A percentile compares a stretch with the other conserved stretches of the same genome.
phyloP scores from a whole-genome alignment of 495 filamentous ascomycete species.

The Talaromyces stipitatus region DNA sequence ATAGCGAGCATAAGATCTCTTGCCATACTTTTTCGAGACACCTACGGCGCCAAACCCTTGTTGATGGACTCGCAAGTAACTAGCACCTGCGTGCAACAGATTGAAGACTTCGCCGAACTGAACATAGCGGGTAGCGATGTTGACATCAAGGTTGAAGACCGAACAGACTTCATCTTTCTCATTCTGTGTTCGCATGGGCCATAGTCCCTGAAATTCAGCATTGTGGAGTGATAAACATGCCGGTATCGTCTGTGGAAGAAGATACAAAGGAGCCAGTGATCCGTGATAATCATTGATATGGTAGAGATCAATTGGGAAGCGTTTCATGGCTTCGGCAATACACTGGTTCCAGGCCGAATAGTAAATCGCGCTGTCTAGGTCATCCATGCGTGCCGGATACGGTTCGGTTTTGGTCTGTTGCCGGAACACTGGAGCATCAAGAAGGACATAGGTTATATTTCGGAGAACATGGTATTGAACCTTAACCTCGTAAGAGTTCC shows the following conservation, averaged over 20 bases:
- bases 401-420: slow-evolving; percentile 60
- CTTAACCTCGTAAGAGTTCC: slow-evolving; percentile 53
- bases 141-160: slow-evolving; percentile 55
- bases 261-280: slow-evolving; percentile 61
- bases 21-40: slow-evolving; percentile 68
- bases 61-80: slow-evolving; percentile 67
- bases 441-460: slow-evolving; percentile 66
- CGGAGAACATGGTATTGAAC: slow-evolving; percentile 58
- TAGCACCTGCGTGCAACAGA: slow-evolving; percentile 63
- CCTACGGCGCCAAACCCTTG: slow-evolving; percentile 70
- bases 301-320: slow-evolving; percentile 61
- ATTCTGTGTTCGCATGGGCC: slow-evolving; percentile 63
- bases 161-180: slow-evolving; percentile 63
- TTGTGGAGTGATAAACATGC: slow-evolving; percentile 52
- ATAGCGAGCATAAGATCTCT: slow-evolving; percentile 65
- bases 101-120: slow-evolving; percentile 66
- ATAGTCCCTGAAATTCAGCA: slow-evolving; percentile 67
- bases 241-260: slow-evolving; percentile 52
- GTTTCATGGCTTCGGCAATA: slow-evolving; percentile 53
- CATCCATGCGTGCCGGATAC: slow-evolving; percentile 68
- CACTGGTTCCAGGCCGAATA: slow-evolving; percentile 72
- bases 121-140: slow-evolving; percentile 35
- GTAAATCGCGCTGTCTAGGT: slow-evolving; percentile 63
- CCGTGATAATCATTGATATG: slow-evolving; percentile 82
- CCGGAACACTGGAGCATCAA: slow-evolving; percentile 65